Conservation (phyloP, 2,329 filamentous ascomycete genomes). For the Alternaria consortialis region DNA sequence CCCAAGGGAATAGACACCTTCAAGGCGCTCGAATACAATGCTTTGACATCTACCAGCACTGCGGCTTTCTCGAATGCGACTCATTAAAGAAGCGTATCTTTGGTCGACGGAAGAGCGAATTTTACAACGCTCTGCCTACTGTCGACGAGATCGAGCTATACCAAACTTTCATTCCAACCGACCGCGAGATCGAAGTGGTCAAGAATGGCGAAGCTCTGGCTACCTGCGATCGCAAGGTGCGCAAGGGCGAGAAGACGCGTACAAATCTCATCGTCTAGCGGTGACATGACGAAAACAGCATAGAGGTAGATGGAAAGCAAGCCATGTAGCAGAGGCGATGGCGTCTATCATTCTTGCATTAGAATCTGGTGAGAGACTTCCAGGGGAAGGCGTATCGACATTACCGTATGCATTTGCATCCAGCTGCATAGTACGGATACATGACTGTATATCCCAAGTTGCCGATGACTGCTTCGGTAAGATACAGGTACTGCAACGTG, state of each 20-base stretch:
- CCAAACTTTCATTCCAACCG: conserved; percentile 10
- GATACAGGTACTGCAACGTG: too few species aligned
- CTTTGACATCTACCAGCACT: conserved; percentile 28
- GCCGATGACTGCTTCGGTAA: too few species aligned
- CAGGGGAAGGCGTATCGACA: neutral
- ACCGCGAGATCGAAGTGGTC: conserved; percentile 11
- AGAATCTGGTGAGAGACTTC: neutral
- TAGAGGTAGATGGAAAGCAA: neutral
- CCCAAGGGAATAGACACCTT: conserved; percentile 11
- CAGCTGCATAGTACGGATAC: neutral
- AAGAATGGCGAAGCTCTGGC: conserved; percentile 23
- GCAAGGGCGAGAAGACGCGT: conserved; percentile 23
- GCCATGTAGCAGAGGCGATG: neutral
- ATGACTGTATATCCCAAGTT: neutral
- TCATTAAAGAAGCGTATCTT: conserved; percentile 17
- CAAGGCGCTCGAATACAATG: conserved; percentile 15
- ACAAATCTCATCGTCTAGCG: conserved; percentile 22
- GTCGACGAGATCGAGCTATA: conserved; percentile 20
- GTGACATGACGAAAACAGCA: neutral
- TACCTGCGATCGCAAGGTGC: conserved; percentile 28
- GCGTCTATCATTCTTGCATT: neutral
- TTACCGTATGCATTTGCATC: neutral
- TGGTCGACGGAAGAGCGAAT: conserved; percentile 14
- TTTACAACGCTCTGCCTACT: conserved; percentile 14
- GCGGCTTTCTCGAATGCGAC: conserved; percentile 26